Evolutionary conservation across 306 rosid genomes (phyloP), one percentile per base, ranked within the genome.

Genomic region (Prosopis cineraria): DNA sequence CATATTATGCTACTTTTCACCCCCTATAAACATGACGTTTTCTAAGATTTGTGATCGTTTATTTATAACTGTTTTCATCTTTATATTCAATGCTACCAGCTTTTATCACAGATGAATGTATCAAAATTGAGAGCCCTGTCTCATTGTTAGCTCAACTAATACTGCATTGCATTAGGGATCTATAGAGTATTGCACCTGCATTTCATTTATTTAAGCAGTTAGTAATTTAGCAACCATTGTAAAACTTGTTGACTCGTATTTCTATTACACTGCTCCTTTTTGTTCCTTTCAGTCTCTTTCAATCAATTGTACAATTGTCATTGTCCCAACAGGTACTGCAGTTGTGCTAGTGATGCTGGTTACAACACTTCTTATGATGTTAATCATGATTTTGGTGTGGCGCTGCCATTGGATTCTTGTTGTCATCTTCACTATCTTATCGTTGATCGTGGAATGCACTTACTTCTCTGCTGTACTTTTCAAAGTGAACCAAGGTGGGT

Each of bases 381-480:
- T 95, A 64, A 88, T 95, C 80, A 93, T 95, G 99, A 93, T 91
- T 73, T 79, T 93, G 67, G 99, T 93, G 47, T 95, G 99, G 99
- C 97, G 90, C 62, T 87, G 93, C 85, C 98, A 93, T 82, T 95
- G 97, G 98, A 78, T 87, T 66, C 82, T 95, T 43, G 98, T 91
- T 65, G 34, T 93, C 59, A 14, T 91, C 70, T 90, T 93, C 91
- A 84, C 91, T 9, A 62, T 82, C 59, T 84, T 91, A 29, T 91
- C 99, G 1, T 86, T 91, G 77, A 33, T 91, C 5, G 98, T 95
- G 62, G 99, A 95, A 82, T 84, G 87, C 85, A 85, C 97, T 5
- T 95, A 95, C 87, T 85, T 95, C 74, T 92, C 96, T 27, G 89
- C 98, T 2, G 97, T 92, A 65, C 88, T 95, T 67, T 88, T 91